Evolutionary conservation across 2,329 filamentous ascomycete genomes (phyloP).

Genomic region (Phaeosphaeriaceae sp.): DNA sequence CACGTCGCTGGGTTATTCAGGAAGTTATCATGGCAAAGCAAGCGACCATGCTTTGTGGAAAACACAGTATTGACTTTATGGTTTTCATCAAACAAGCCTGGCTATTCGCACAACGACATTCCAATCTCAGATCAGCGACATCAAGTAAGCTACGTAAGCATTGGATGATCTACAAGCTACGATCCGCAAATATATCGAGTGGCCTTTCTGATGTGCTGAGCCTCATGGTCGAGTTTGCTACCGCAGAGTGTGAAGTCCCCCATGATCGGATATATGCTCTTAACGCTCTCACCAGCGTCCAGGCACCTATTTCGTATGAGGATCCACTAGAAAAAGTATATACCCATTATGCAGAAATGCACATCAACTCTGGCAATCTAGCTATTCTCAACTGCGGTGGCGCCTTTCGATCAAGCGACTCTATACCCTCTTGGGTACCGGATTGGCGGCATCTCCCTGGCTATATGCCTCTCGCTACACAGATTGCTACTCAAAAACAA

Average conservation of each 20-base stretch:
- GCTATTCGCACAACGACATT: constrained; percentile 1
- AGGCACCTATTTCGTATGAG: background rate
- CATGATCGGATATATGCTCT: constrained; percentile 6
- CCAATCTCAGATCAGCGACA: background rate
- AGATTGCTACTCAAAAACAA: background rate
- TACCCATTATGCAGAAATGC: background rate
- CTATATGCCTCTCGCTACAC: constrained; percentile 1
- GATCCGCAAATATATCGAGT: background rate
- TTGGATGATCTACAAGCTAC: constrained; percentile 2
- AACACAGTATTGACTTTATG: constrained; percentile 3
- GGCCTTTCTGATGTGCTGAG: background rate
- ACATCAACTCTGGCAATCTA: background rate
- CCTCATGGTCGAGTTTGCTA: constrained; percentile 2
- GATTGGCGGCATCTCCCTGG: constrained; percentile 1
- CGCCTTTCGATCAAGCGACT: background rate
- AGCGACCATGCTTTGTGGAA: constrained; percentile 3
- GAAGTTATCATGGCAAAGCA: constrained; percentile 4
- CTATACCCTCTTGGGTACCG: constrained; percentile 4
- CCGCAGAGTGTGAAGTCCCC: background rate
- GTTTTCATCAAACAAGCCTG: constrained; percentile 1
- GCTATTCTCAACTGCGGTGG: constrained; percentile 4
- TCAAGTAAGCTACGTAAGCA: background rate
- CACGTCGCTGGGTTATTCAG: constrained; percentile 2
- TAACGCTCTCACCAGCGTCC: background rate
- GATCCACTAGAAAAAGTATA: background rate